Conservation (phyloP, 371 early-diverging fungal species). For the Circinella minor region DNA sequence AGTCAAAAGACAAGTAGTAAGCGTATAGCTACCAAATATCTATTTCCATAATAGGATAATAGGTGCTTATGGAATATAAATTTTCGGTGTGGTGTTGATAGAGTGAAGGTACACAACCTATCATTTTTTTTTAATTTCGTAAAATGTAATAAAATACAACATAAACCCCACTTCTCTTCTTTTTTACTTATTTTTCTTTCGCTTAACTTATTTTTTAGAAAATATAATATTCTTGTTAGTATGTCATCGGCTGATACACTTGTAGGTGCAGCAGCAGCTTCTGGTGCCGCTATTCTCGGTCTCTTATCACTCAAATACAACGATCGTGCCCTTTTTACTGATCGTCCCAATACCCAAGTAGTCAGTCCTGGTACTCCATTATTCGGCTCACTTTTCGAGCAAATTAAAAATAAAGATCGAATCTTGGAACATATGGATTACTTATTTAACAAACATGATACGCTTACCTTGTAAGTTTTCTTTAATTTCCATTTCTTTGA, state of each 20-base stretch:
- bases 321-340: constrained; percentile 35
- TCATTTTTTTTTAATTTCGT: too few species aligned
- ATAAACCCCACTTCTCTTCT: too few species aligned
- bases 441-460: constrained; percentile 23
- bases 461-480: constrained; percentile 26
- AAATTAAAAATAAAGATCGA: constrained; percentile 25
- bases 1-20: too few species aligned
- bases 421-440: constrained; percentile 30
- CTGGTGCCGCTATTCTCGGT: constrained; percentile 30
- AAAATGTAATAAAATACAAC: too few species aligned
- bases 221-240: background rate
- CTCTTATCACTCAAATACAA: constrained; percentile 29
- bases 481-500: too few species aligned
- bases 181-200: too few species aligned
- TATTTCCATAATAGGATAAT: too few species aligned
- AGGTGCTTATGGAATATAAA: too few species aligned
- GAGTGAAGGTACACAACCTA: too few species aligned
- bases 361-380: constrained; percentile 30
- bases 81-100: too few species aligned
- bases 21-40: too few species aligned
- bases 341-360: constrained; percentile 22
- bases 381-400: constrained; percentile 27
- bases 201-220: background rate
- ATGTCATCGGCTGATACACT: background rate
- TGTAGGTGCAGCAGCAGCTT: constrained; percentile 1